Conservation (phyloP, 371 early-diverging fungal species). For the Apophysomyces sp. region DNA sequence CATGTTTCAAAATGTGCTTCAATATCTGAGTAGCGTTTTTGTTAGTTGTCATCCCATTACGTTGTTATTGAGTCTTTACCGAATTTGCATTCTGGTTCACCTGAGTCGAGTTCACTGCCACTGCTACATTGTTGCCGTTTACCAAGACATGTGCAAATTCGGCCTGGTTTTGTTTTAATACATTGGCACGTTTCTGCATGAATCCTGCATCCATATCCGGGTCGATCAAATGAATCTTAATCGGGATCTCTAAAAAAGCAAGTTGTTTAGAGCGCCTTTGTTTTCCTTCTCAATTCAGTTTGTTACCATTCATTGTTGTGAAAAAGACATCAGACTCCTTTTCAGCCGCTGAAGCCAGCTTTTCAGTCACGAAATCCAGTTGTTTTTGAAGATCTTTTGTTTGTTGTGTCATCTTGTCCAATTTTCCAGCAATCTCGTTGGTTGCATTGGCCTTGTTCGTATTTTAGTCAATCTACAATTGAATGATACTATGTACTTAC, state of each 20-base stretch:
- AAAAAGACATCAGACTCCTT: slow-evolving; percentile 8
- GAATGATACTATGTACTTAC: slow-evolving; percentile 10
- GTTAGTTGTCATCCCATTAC: not conserved
- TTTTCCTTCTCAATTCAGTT: not conserved
- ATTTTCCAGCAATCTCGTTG: slow-evolving; percentile 32
- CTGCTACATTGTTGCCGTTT: slow-evolving; percentile 49
- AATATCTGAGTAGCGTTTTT: slow-evolving; percentile 22
- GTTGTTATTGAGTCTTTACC: slow-evolving; percentile 19
- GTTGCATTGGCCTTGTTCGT: slow-evolving; percentile 40
- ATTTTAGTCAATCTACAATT: not conserved
- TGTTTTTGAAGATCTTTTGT: slow-evolving; percentile 40
- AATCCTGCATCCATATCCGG: slow-evolving; percentile 47
- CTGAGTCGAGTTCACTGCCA: slow-evolving; percentile 42
- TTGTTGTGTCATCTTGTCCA: slow-evolving; percentile 39
- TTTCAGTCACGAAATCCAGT: slow-evolving; percentile 37
- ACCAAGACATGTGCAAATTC: slow-evolving; percentile 49
- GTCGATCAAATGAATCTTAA: slow-evolving; percentile 55
- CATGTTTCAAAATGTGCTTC: slow-evolving; percentile 37
- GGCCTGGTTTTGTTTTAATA: slow-evolving; percentile 41
- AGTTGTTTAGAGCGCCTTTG: not conserved
- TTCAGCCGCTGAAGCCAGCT: slow-evolving; percentile 27
- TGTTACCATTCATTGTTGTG: slow-evolving; percentile 14
- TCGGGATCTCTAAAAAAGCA: slow-evolving; percentile 26
- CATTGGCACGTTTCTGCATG: slow-evolving; percentile 55
- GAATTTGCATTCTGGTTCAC: slow-evolving; percentile 51